A percentile compares a stretch with the other conserved stretches of the same genome.
These are phyloP conservation scores for Fraxinus quadrangulata DNA, from an alignment of 257 asterid genomes.

Conservation along the genomic window DNA sequence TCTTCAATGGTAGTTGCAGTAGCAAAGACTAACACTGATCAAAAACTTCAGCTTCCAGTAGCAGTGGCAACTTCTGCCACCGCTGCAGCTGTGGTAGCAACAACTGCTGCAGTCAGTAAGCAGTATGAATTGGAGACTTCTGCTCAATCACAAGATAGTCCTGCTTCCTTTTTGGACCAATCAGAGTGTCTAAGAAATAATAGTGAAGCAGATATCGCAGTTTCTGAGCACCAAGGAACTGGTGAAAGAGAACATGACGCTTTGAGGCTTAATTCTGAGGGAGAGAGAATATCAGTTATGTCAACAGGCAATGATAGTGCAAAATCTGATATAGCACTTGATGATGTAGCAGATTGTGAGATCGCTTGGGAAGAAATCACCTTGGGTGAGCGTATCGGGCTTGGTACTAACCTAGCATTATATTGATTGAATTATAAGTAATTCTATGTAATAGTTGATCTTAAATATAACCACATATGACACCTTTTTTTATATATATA, in stretches of 20 bases:
- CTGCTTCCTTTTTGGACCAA: conserved; percentile 35
- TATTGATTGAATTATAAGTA: conserved; percentile 24
- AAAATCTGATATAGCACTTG: conserved; percentile 68
- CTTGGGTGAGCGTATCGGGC: conserved; percentile 99
- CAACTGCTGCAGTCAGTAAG: conserved; percentile 75
- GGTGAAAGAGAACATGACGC: conserved; percentile 54
- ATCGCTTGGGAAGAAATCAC: conserved; percentile 88
- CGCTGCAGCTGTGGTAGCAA: conserved; percentile 91
- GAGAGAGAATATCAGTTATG: conserved; percentile 84
- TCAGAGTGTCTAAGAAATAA: conserved; percentile 45
- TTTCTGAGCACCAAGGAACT: conserved; percentile 49
- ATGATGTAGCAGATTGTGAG: conserved; percentile 97
- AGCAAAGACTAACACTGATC: conserved; percentile 53
- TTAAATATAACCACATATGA: conserved; percentile 6
- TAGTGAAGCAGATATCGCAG: conserved; percentile 49
- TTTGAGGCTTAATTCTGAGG: conserved; percentile 51
- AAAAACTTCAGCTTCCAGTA: conserved; percentile 74
- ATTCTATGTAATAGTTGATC: conserved; percentile 20
- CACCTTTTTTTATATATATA: conserved; percentile 16
- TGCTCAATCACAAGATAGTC: conserved; percentile 50
- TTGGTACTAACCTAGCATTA: conserved; percentile 64
- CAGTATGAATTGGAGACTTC: conserved; percentile 65
- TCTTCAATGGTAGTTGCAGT: conserved; percentile 91
- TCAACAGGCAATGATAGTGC: conserved; percentile 70
- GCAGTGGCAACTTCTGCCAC: conserved; percentile 93